Evolutionary conservation across 495 filamentous ascomycete species (phyloP), one percentile per base, ranked within the genome.

Genomic region (Trichoderma gamsii): DNA sequence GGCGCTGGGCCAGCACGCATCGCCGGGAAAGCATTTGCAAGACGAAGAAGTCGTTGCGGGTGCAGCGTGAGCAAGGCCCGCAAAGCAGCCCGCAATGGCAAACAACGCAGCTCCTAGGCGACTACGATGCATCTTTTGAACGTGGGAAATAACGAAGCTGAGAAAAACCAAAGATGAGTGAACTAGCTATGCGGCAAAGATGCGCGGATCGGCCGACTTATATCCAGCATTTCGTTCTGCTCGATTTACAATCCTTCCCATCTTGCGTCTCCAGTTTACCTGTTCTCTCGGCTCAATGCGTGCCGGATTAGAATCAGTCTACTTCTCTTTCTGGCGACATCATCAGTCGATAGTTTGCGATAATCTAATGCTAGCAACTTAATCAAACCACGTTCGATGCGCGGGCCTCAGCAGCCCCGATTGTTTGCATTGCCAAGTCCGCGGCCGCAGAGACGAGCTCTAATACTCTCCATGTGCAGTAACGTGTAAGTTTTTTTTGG

Each of bases 21-120:
- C 77, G 18, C 74, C 80, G 0, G 73, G 63, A 66, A 75, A 75
- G 63, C 80, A 83, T 69, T 82, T 83, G 73, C 79, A 82, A 23
- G 56, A 61, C 13, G 56, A 13, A 25, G 4, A 4, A 27, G 56
- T 16, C 9, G 25, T 16, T 32, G 56, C 56, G 11, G 56, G 56
- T 25, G 56, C 56, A 32, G 11, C 27, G 16, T 61, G 16, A 25
- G 56, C 56, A 13, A 61, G 25, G 25, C 56, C 56, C 3, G 25
- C 56, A 61, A 61, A 21, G 25, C 56, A 21, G 25, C 56, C n/a
- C 16, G 25, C 56, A 32, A 61, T 8, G 25, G 56, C 25, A 23
- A 61, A 23, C 8, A 61, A 21, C 12, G 56, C 56, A 61, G 56
- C 15, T 15, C 56, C 25, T 18, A 61, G 56, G 29, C 29, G 56